Conservation (phyloP, 345 rosid species). For the Hibiscus mutabilis region DNA sequence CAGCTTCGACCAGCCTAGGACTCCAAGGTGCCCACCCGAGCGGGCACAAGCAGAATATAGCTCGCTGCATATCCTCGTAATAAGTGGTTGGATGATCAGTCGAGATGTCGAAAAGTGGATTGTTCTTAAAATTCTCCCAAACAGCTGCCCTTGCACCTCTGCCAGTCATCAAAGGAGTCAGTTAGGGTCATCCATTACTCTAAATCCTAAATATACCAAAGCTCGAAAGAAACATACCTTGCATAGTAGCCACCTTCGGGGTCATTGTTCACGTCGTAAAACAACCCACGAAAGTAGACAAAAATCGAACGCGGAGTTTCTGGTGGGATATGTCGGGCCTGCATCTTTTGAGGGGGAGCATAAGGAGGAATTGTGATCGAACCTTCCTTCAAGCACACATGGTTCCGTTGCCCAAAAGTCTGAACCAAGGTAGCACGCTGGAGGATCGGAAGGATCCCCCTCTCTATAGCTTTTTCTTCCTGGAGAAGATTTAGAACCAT, state of each 20-base stretch:
- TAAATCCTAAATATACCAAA: too few species aligned
- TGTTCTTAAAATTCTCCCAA: conserved; percentile 96
- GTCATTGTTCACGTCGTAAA: conserved; percentile 86
- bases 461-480: conserved; percentile 91
- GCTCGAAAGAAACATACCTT: conserved; percentile 38
- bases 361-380: conserved; percentile 92
- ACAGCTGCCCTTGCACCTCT: conserved; percentile 99
- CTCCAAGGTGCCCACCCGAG: conserved; percentile 99
- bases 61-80: conserved; percentile 95
- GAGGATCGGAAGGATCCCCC: conserved; percentile 82
- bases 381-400: conserved; percentile 84
- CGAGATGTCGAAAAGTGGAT: conserved; percentile 89
- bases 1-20: conserved; percentile 93
- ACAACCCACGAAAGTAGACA: conserved; percentile 91
- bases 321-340: conserved; percentile 64
- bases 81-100: conserved; percentile 91
- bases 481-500: conserved; percentile 13
- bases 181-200: background rate
- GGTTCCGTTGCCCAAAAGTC: conserved; percentile 91
- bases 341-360: conserved; percentile 97
- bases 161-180: conserved; percentile 16
- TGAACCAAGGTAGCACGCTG: conserved; percentile 84
- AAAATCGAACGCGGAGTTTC: conserved; percentile 85
- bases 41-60: conserved; percentile 90
- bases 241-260: conserved; percentile 99